Conservation (phyloP, 2,329 filamentous ascomycete genomes). For the Ophiobolus disseminans region DNA sequence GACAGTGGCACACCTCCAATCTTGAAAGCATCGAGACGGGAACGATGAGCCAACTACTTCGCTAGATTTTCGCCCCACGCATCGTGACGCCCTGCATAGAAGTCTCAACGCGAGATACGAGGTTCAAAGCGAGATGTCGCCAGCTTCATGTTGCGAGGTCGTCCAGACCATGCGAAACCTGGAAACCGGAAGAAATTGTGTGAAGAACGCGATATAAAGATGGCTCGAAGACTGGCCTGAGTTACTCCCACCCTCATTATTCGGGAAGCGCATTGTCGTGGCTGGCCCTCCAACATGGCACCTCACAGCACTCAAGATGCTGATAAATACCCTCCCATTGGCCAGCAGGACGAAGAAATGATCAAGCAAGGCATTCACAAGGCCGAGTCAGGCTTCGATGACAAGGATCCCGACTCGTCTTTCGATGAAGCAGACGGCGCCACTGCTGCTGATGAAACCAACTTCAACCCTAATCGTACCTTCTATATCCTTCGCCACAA, state of each 20-base stretch:
- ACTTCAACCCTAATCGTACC: slow-evolving; percentile 3
- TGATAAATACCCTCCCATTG: slow-evolving; percentile 1
- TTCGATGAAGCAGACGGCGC: background rate
- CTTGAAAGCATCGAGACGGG: background rate
- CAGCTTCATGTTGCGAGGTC: background rate
- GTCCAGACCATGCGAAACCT: background rate
- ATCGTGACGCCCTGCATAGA: background rate
- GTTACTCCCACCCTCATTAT: background rate
- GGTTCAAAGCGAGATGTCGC: background rate
- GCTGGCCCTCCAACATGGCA: background rate
- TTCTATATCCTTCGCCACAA: slow-evolving; percentile 10
- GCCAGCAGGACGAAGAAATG: slow-evolving; percentile 1
- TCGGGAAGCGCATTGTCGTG: background rate
- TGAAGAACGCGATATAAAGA: background rate
- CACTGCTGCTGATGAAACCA: background rate
- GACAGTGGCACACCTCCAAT: too few species aligned
- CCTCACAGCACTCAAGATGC: background rate
- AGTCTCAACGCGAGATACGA: slow-evolving; percentile 6
- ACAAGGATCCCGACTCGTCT: slow-evolving; percentile 1
- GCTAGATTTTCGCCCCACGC: background rate
- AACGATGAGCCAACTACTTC: background rate
- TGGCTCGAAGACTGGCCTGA: background rate
- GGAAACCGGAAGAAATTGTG: background rate
- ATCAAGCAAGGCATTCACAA: slow-evolving; percentile 5
- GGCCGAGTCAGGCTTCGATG: slow-evolving; percentile 2